These are phyloP conservation scores for Cercophora sp. DNA, from an alignment of 495 filamentous ascomycete species.

Conservation along the genomic window DNA sequence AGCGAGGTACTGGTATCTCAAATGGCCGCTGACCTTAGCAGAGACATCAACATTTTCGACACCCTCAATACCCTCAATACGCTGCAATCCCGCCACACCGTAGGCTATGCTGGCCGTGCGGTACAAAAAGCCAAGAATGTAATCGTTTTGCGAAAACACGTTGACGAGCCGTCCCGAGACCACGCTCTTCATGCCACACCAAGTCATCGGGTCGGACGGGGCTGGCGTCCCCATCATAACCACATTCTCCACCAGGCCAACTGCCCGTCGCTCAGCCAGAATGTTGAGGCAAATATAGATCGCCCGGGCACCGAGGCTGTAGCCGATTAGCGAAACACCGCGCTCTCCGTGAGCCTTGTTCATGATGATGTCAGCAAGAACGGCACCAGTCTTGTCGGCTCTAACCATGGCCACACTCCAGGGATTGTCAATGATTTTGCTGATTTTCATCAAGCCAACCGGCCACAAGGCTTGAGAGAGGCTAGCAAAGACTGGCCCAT, in stretches of 20 bases:
- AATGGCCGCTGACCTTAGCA: constrained; percentile 50
- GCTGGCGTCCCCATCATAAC: constrained; percentile 80
- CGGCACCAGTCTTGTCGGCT: constrained; percentile 80
- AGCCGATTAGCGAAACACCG: constrained; percentile 82
- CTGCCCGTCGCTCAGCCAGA: constrained; percentile 72
- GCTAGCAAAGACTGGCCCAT: constrained; percentile 60
- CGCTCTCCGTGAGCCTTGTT: constrained; percentile 86
- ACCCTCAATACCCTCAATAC: constrained; percentile 47
- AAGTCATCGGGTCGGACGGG: constrained; percentile 53
- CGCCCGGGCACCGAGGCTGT: constrained; percentile 83
- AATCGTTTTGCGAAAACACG: constrained; percentile 57
- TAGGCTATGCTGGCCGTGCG: constrained; percentile 50
- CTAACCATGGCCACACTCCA: constrained; percentile 79
- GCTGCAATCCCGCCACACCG: constrained; percentile 56
- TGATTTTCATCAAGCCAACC: constrained; percentile 69
- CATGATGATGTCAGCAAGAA: constrained; percentile 83
- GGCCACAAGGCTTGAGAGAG: constrained; percentile 73
- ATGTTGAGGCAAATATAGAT: constrained; percentile 78
- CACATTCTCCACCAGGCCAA: constrained; percentile 81
- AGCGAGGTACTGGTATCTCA: constrained; percentile 51
- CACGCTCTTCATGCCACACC: constrained; percentile 53
- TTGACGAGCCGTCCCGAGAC: constrained; percentile 56
- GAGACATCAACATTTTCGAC: constrained; percentile 58
- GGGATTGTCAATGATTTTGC: constrained; percentile 81
- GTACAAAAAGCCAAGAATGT: constrained; percentile 57